A percentile compares a stretch with the other conserved stretches of the same genome.
Evolutionary conservation across 208 protist species (phyloP).

Genomic region (Acanthamoeba triangularis): DNA sequence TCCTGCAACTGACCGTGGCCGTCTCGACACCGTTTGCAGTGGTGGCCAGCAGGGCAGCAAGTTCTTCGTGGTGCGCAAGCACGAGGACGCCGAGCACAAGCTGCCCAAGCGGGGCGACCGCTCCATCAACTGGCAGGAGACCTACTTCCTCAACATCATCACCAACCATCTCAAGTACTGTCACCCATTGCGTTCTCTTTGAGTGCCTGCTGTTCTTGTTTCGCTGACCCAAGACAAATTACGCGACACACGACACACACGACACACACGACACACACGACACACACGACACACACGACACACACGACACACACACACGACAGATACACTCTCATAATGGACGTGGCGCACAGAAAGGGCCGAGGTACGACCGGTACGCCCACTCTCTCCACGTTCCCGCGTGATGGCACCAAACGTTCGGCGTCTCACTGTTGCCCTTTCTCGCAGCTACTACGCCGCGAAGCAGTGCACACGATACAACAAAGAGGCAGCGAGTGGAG

Average conservation of each 20-base stretch:
- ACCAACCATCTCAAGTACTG: slow-evolving; percentile 66
- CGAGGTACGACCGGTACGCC: not conserved
- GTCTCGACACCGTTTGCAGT: not conserved
- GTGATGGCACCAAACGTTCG: not conserved
- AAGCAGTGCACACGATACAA: not conserved
- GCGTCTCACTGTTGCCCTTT: not conserved
- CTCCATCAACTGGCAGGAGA: slow-evolving; percentile 65
- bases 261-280: no score
- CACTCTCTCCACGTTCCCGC: not conserved
- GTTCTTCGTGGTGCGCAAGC: slow-evolving; percentile 55
- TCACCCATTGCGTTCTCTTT: no score
- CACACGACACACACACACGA: no score
- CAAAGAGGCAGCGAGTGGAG: not conserved
- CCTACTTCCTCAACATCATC: slow-evolving; percentile 69
- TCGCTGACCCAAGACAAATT: not conserved
- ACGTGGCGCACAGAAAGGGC: not conserved
- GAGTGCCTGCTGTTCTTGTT: no score
- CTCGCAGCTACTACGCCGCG: not conserved
- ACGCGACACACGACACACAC: no score
- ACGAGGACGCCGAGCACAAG: slow-evolving; percentile 35
- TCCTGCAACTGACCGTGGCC: no score
- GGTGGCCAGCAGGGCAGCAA: not conserved
- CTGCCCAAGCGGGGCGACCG: slow-evolving; percentile 38
- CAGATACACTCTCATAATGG: slow-evolving; percentile 38
- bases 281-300: no score